phyloP scores from a whole-genome alignment of 2,329 filamentous ascomycete species.

The Remersonia thermophila region DNA sequence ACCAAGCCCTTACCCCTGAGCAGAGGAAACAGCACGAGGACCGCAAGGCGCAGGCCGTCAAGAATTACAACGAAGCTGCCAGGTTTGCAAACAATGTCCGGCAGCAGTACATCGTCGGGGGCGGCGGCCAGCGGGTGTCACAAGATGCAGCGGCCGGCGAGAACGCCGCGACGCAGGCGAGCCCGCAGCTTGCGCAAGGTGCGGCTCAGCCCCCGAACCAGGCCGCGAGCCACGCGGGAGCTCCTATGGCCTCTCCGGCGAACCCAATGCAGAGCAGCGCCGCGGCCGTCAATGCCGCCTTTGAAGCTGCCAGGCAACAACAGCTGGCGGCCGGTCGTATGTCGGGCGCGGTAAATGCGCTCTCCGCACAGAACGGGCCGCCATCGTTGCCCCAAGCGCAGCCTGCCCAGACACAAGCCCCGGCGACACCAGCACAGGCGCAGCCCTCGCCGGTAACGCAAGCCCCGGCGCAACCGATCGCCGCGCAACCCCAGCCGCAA shows the following conservation, averaged over 20 bases:
- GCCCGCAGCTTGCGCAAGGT: slow-evolving; percentile 7
- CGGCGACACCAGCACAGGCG: slow-evolving; percentile 11
- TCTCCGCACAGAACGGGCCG: slow-evolving; percentile 14
- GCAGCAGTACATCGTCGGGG: slow-evolving; percentile 29
- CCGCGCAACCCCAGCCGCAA: slow-evolving; percentile 18
- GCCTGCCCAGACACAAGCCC: slow-evolving; percentile 6
- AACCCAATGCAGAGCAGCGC: slow-evolving; percentile 18
- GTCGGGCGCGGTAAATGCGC: slow-evolving; percentile 13
- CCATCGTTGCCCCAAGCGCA: slow-evolving; percentile 8
- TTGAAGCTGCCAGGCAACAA: slow-evolving; percentile 35
- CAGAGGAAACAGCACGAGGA: slow-evolving; percentile 34
- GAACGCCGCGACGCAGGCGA: slow-evolving; percentile 9
- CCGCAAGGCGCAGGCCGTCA: slow-evolving; percentile 32
- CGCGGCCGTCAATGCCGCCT: slow-evolving; percentile 31
- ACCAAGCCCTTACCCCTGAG: slow-evolving; percentile 33
- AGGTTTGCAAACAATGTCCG: slow-evolving; percentile 36
- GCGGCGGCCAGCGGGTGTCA: slow-evolving; percentile 13
- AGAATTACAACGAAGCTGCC: slow-evolving; percentile 33
- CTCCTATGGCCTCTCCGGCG: slow-evolving; percentile 14
- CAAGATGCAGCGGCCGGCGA: slow-evolving; percentile 11
- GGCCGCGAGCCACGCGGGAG: slow-evolving; percentile 13
- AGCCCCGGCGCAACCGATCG: slow-evolving; percentile 3
- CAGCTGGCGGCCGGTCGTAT: slow-evolving; percentile 22
- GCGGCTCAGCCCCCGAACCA: slow-evolving; percentile 4
- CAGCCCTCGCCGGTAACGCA: slow-evolving; percentile 12